These are phyloP conservation scores for Rhizopogon rudus DNA, from an alignment of 768 basidiomycete genomes.

Conservation along the genomic window DNA sequence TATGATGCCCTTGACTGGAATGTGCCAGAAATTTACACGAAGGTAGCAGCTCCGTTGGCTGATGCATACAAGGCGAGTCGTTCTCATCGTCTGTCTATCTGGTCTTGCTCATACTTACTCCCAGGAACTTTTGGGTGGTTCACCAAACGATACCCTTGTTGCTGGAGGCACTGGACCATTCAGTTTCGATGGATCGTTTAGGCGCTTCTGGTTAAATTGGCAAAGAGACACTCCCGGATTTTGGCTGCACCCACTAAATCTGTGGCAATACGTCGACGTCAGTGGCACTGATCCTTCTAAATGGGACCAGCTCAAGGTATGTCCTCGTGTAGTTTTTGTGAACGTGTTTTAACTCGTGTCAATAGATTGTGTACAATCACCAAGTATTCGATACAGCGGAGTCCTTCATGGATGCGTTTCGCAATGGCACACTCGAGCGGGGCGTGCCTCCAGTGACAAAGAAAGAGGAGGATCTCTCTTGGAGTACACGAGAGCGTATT, in stretches of 20 bases:
- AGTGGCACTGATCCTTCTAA: constrained; percentile 45
- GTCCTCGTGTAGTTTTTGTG: background rate
- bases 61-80: constrained; percentile 37
- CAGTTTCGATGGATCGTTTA: constrained; percentile 57
- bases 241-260: constrained; percentile 47
- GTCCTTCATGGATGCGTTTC: constrained; percentile 49
- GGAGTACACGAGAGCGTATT: constrained; percentile 42
- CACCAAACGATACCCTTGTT: constrained; percentile 44
- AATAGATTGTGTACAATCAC: constrained; percentile 53
- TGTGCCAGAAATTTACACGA: constrained; percentile 23
- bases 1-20: constrained; percentile 23
- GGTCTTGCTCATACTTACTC: constrained; percentile 1
- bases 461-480: constrained; percentile 31
- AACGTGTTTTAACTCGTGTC: background rate
- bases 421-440: constrained; percentile 46
- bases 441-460: constrained; percentile 28
- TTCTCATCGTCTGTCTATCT: background rate
- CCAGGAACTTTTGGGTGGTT: constrained; percentile 46
- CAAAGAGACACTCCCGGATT: constrained; percentile 44
- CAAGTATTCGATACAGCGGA: constrained; percentile 46
- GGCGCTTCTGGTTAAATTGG: constrained; percentile 50
- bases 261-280: constrained; percentile 54
- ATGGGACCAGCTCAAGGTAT: constrained; percentile 52
- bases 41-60: constrained; percentile 30
- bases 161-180: constrained; percentile 45